These are phyloP conservation scores for Yarrowia sp. DNA, from an alignment of 805 yeast species.

Conservation along the genomic window DNA sequence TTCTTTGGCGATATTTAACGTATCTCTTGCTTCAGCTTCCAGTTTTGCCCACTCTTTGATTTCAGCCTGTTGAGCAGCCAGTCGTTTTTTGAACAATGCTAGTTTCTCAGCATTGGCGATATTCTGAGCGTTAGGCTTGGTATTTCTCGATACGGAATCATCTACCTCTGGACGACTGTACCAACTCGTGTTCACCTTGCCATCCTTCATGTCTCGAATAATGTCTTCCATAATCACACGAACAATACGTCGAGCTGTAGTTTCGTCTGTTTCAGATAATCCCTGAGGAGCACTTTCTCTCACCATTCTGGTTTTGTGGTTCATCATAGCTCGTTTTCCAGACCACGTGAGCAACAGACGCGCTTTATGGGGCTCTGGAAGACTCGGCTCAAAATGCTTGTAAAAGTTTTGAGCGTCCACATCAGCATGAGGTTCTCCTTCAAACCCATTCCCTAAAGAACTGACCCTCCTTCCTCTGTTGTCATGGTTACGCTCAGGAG, in stretches of 20 bases:
- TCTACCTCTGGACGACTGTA: conserved; percentile 46
- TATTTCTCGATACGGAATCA: conserved; percentile 33
- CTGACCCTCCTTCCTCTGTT: conserved; percentile 68
- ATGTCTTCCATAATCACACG: conserved; percentile 64
- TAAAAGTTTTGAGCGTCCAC: conserved; percentile 55
- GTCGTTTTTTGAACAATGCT: conserved; percentile 46
- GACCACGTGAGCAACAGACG: conserved; percentile 67
- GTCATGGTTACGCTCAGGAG: conserved; percentile 33
- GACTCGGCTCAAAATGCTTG: conserved; percentile 57
- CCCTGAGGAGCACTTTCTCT: conserved; percentile 37
- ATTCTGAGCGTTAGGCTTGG: conserved; percentile 60
- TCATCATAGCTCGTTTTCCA: conserved; percentile 1
- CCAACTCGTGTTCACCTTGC: conserved; percentile 67
- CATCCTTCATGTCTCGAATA: conserved; percentile 56
- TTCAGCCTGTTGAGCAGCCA: conserved; percentile 48
- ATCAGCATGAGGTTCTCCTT: conserved; percentile 57
- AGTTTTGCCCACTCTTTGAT: conserved; percentile 47
- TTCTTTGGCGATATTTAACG: not conserved
- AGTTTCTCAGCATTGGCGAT: conserved; percentile 50
- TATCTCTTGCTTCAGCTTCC: not conserved
- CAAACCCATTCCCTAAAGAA: conserved; percentile 71
- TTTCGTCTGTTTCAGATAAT: conserved; percentile 34
- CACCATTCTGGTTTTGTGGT: conserved; percentile 48
- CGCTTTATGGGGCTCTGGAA: conserved; percentile 74
- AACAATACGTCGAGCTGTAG: conserved; percentile 44